These are phyloP conservation scores for Hymenoscyphus salicellus DNA, from an alignment of 2,329 filamentous ascomycete genomes.

Conservation along the genomic window DNA sequence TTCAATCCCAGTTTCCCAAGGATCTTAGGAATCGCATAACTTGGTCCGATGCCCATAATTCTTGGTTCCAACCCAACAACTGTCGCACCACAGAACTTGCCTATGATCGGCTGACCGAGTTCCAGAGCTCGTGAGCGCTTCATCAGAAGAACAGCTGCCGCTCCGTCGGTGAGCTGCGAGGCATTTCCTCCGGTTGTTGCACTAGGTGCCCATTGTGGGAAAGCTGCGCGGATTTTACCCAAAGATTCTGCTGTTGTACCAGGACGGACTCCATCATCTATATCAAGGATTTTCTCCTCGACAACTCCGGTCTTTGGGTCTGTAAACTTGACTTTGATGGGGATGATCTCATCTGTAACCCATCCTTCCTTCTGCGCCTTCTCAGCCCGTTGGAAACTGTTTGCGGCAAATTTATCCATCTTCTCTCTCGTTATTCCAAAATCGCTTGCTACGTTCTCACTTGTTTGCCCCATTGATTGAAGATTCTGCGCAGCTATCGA, in stretches of 20 bases:
- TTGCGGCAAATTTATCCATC: constrained; percentile 83
- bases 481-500: constrained; percentile 63
- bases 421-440: constrained; percentile 77
- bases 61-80: constrained; percentile 85
- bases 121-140: constrained; percentile 59
- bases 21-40: constrained; percentile 88
- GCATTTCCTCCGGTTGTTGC: constrained; percentile 94
- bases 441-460: constrained; percentile 90
- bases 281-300: constrained; percentile 63
- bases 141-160: constrained; percentile 94
- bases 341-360: constrained; percentile 92
- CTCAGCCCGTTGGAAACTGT: constrained; percentile 86
- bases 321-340: constrained; percentile 78
- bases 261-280: constrained; percentile 80
- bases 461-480: constrained; percentile 97
- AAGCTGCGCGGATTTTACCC: constrained; percentile 84
- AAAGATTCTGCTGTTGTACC: constrained; percentile 84
- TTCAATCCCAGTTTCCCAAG: constrained; percentile 78
- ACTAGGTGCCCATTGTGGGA: constrained; percentile 85
- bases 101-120: constrained; percentile 81
- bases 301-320: constrained; percentile 76
- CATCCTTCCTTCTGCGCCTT: constrained; percentile 83
- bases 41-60: constrained; percentile 92
- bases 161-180: constrained; percentile 90
- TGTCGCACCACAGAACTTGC: constrained; percentile 82